Base-by-base conservation (phyloP, 352 stramenopile genomes). In the Pythium dissotocum region DNA sequence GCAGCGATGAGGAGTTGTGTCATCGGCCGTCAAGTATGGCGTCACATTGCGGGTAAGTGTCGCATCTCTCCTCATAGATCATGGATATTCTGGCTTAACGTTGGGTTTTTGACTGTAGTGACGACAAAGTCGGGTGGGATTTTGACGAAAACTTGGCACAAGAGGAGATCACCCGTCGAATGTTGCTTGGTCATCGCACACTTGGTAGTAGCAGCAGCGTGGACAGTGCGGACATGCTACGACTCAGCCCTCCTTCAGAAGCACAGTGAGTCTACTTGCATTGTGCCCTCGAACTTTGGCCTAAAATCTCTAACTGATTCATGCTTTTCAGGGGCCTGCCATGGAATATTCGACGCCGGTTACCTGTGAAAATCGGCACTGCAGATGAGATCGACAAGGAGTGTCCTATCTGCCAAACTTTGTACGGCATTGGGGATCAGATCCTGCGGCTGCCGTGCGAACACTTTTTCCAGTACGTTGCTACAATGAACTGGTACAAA, bases 391-490 rank as follows among this genome's bases (percentile, higher is more conserved):
- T 77, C 30, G 84, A 86, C 64, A 95, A 91, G 54, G 83, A 95
- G 51, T 95, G 87, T 74, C 85, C 87, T 36, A 95, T 95, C 73
- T 95, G 87, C 58, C 87, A 95, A 69, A 75, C 90, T 63, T 71
- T 75, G 24, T 95, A 95, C 70, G 85, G 82, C 24, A 94, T 95
- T 57, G 85, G 87, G 3, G 87, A 93, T 63, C 84, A 94, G 56
- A 93, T 95, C 51, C 83, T 91, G 32, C 93, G 85, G 42, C 69
- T 95, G 24, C 84, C 85, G 4, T 95, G 87, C 35, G 80, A 95
- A 54, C 87, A 95, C 53, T 95, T 93, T 58, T 95, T 95, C 76
- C 87, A 95, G 85, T 95, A 81, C 60, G 83, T 68, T 21, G 10
- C 46, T 48, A 61, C 33, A 2, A 38, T 38, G 38, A 44, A 12